Evolutionary conservation across 2,329 filamentous ascomycete genomes (phyloP).

Genomic region (Monilinia fructicola): DNA sequence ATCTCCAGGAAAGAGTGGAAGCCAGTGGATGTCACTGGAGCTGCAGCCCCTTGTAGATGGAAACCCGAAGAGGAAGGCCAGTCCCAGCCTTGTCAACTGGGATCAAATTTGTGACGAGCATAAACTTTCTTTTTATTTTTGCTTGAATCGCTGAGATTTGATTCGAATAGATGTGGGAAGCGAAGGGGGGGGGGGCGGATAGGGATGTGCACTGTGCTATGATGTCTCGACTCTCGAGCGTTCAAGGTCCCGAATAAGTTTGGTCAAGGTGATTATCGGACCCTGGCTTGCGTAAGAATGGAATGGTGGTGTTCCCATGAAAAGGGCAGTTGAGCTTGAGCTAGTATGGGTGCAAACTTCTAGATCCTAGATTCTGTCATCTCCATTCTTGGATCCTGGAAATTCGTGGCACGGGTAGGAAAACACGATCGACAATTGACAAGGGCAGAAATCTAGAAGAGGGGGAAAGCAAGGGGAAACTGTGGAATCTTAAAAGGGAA

Average conservation of each 20-base stretch:
- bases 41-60: slow-evolving; percentile 3
- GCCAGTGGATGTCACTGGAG: neutral
- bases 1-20: slow-evolving; percentile 1
- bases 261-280: neutral
- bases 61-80: slow-evolving; percentile 19
- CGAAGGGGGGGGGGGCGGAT: neutral
- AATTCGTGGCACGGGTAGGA: neutral
- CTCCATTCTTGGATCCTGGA: neutral
- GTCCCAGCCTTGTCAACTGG: slow-evolving; percentile 23
- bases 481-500: neutral
- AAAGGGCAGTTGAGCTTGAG: too few species aligned
- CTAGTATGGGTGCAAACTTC: slow-evolving; percentile 1
- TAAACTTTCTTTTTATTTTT: neutral
- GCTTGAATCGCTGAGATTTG: slow-evolving; percentile 6
- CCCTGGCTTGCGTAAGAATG: slow-evolving; percentile 13
- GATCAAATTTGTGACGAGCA: slow-evolving; percentile 10
- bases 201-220: slow-evolving; percentile 6
- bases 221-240: slow-evolving; percentile 8
- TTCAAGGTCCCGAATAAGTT: slow-evolving; percentile 6
- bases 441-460: slow-evolving; percentile 18
- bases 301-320: neutral
- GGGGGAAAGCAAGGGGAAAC: slow-evolving; percentile 15
- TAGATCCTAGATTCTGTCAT: slow-evolving; percentile 19
- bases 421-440: slow-evolving; percentile 21
- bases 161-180: neutral